A percentile compares a stretch with the other conserved stretches of the same genome.
Evolutionary conservation across 106 monocot species (phyloP).

Genomic region (Vanilla planifolia): DNA sequence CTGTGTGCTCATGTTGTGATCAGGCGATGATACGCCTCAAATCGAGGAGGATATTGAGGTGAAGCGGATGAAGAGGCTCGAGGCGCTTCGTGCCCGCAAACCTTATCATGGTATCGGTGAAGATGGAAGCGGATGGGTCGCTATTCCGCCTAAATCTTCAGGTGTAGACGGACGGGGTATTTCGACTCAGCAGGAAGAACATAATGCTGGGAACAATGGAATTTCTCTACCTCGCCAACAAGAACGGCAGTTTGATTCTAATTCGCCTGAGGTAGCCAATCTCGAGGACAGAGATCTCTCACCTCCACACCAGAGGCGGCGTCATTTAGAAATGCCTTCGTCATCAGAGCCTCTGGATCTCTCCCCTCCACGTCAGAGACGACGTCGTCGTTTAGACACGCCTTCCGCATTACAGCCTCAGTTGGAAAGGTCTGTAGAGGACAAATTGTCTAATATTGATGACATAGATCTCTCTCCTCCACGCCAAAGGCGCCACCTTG

Average conservation of each 20-base stretch:
- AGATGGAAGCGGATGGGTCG: constrained; percentile 90
- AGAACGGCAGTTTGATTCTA: background rate
- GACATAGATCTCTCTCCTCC: constrained; percentile 45
- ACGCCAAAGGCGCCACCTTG: constrained; percentile 27
- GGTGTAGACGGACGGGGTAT: constrained; percentile 1
- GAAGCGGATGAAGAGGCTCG: constrained; percentile 70
- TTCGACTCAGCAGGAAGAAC: constrained; percentile 1
- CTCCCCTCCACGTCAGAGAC: constrained; percentile 43
- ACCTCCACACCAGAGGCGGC: constrained; percentile 24
- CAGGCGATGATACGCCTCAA: constrained; percentile 60
- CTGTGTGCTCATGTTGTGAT: constrained; percentile 5
- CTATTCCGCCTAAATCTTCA: constrained; percentile 15
- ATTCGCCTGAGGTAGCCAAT: no score
- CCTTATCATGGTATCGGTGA: constrained; percentile 64
- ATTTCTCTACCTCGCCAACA: background rate
- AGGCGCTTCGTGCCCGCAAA: constrained; percentile 48
- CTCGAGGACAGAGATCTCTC: constrained; percentile 21
- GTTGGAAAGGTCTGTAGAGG: no score
- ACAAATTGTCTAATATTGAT: no score
- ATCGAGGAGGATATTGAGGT: constrained; percentile 92
- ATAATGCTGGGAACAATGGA: background rate
- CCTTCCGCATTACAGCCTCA: constrained; percentile 25
- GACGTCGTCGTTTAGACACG: constrained; percentile 31
- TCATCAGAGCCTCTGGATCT: constrained; percentile 33
- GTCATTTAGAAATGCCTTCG: constrained; percentile 36